These are phyloP conservation scores for Orbilia javanica DNA, from an alignment of 2,329 filamentous ascomycete species.

Conservation along the genomic window DNA sequence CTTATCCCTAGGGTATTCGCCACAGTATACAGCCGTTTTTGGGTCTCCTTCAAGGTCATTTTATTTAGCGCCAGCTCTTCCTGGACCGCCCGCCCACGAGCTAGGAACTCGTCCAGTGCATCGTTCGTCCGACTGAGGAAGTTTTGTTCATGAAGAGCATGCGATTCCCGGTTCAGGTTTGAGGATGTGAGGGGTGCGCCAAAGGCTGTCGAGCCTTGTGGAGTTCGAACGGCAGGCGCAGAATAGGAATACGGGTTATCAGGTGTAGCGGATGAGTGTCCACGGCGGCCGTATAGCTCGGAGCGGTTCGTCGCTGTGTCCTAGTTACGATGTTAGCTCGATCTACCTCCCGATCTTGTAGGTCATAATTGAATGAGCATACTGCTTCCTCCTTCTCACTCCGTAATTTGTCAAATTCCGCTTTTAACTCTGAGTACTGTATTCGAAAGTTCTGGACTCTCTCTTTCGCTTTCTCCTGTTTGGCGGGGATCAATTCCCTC, in stretches of 20 bases:
- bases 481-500: conserved; percentile 88
- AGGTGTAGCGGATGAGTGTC: conserved; percentile 77
- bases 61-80: conserved; percentile 89
- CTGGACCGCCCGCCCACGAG: conserved; percentile 88
- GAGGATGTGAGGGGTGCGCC: conserved; percentile 65
- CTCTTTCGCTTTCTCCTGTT: conserved; percentile 90
- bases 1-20: conserved; percentile 93
- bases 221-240: conserved; percentile 66
- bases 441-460: conserved; percentile 85
- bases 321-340: conserved; percentile 64
- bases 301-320: conserved; percentile 75
- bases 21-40: conserved; percentile 88
- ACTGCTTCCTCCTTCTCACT: conserved; percentile 80
- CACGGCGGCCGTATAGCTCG: conserved; percentile 85
- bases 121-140: conserved; percentile 86
- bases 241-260: conserved; percentile 90
- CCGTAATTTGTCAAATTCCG: conserved; percentile 82
- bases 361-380: conserved; percentile 61
- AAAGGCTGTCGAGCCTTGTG: conserved; percentile 66
- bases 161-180: conserved; percentile 64
- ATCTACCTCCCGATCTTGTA: not conserved
- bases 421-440: conserved; percentile 83
- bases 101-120: conserved; percentile 93
- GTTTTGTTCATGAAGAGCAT: conserved; percentile 87
- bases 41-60: conserved; percentile 94